Evolutionary conservation across 163 green algal genomes (phyloP), one percentile per base, ranked within the genome.

Genomic region (Volvox carteri): DNA sequence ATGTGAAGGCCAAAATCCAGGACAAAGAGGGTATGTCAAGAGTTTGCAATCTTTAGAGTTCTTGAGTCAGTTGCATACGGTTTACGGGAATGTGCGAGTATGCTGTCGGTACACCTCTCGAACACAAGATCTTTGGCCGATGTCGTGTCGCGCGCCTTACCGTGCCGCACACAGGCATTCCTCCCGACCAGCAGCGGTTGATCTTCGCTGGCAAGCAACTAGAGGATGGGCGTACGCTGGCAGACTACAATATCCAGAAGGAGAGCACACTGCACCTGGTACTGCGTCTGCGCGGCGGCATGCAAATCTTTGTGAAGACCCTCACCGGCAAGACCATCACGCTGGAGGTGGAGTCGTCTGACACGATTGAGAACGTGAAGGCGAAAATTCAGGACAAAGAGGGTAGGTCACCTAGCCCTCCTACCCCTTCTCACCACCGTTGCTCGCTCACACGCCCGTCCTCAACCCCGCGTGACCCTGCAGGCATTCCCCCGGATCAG

Each of bases 161-260:
- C 48, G 60, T 72, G 67, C 33, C 67, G 1, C 35, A 33, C 46
- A 56, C 85, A 94, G 93, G 96, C 65, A 99, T 99, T 88, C 96
- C 97, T 33, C 96, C 97, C 35, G 97, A 99, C 92, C 97, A 99
- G 95, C 97, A 99, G 96, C 96, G 97, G 60, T 95, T 99, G 67
- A 99, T 99, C 90, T 99, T 99, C 79, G 97, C 97, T 21, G 97
- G 97, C 92, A 99, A 99, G 96, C 97, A 99, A 95, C 95, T 99
- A 74, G 97, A 99, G 95, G 97, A 99, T 84, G 94, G 95, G 60
- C 92, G 94, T 78, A 97, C 95, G 18, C 91, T 98, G 35, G 93
- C 94, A 14, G 95, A 97, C 91, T 97, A 97, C 91, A 97, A 96
- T 92, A 96, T 96, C 87, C 93, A 96, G 93, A 95, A 95, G 92